phyloP scores from a whole-genome alignment of 2,329 filamentous ascomycete genomes.

The Sordariomycetes sp. region DNA sequence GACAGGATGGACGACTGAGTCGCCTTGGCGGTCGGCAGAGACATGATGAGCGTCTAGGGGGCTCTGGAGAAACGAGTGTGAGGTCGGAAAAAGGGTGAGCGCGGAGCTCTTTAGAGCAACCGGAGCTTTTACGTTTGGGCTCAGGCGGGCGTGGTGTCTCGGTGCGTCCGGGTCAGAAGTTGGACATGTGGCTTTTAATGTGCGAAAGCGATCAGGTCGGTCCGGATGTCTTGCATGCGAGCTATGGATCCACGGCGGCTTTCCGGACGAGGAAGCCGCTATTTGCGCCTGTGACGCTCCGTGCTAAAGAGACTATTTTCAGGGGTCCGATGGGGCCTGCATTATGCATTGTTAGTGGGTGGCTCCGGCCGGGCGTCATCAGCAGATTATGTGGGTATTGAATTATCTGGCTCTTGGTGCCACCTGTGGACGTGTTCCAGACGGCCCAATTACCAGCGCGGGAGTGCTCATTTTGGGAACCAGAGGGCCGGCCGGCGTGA shows the following conservation, averaged over 20 bases:
- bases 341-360: background rate
- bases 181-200: background rate
- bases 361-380: background rate
- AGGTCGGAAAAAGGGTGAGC: background rate
- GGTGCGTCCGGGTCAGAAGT: background rate
- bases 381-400: background rate
- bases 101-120: background rate
- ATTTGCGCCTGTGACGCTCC: too few relatives aligned
- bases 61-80: background rate
- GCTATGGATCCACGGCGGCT: too few relatives aligned
- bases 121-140: background rate
- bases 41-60: constrained; percentile 18
- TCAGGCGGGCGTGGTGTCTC: background rate
- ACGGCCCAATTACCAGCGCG: background rate
- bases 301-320: background rate
- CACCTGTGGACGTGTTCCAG: background rate
- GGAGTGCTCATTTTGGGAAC: background rate
- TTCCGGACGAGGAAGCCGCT: too few relatives aligned
- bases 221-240: too few relatives aligned
- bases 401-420: background rate
- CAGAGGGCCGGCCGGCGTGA: background rate
- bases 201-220: background rate
- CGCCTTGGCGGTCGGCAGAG: constrained; percentile 25
- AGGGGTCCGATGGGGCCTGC: background rate
- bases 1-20: constrained; percentile 49